Evolutionary conservation across 2,329 filamentous ascomycete species (phyloP).

Genomic region (Aspergillus nomiae): DNA sequence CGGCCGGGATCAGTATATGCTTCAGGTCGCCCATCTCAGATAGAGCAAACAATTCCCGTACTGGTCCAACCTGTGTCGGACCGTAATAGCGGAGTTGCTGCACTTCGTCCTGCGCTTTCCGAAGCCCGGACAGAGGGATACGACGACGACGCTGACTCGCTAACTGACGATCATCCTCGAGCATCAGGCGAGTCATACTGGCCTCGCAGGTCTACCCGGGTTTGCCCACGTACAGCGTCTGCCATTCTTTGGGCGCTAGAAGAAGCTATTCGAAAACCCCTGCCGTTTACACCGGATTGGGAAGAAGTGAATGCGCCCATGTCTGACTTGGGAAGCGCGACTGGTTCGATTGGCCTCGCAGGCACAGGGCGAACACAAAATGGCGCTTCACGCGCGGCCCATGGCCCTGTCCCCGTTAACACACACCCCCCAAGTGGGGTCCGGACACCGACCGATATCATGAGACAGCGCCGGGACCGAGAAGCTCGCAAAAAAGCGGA

Average conservation of each 20-base stretch:
- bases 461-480: slow-evolving; percentile 79
- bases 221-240: slow-evolving; percentile 82
- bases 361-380: slow-evolving; percentile 61
- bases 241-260: slow-evolving; percentile 92
- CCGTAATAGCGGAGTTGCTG: slow-evolving; percentile 21
- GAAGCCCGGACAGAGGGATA: slow-evolving; percentile 35
- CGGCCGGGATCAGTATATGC: slow-evolving; percentile 50
- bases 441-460: slow-evolving; percentile 84
- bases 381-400: slow-evolving; percentile 56
- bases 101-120: slow-evolving; percentile 33
- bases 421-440: slow-evolving; percentile 61
- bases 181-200: slow-evolving; percentile 51
- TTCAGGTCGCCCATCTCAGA: slow-evolving; percentile 27
- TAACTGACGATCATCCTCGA: slow-evolving; percentile 31
- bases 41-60: slow-evolving; percentile 30
- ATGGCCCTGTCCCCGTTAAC: slow-evolving; percentile 56
- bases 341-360: slow-evolving; percentile 45
- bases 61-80: slow-evolving; percentile 26
- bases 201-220: slow-evolving; percentile 56
- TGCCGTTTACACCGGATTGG: slow-evolving; percentile 79
- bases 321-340: slow-evolving; percentile 74
- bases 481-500: slow-evolving; percentile 72
- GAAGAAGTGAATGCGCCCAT: slow-evolving; percentile 89
- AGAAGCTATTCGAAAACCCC: slow-evolving; percentile 80
- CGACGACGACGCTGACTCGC: slow-evolving; percentile 29